Evolutionary conservation across 192 early-diverging fungal genomes (phyloP), one percentile per base, ranked within the genome.

Genomic region (Umbelopsis sp.): DNA sequence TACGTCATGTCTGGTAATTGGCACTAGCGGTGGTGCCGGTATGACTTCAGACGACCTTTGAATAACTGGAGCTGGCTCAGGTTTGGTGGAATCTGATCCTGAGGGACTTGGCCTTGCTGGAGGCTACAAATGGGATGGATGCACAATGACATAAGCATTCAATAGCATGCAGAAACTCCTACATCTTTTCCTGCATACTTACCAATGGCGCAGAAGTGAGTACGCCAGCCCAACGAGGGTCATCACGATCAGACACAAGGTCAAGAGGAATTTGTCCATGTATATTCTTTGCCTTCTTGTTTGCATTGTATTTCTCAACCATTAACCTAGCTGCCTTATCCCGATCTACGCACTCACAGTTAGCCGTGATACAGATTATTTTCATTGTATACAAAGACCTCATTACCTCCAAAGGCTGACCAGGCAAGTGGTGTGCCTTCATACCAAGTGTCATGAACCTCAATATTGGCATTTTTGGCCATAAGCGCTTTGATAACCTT

Each of bases 401-500:
- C 24, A 52, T 71, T 74, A 75, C 83, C 85, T 31, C 89, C 93
- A 75, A 92, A 96, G 4, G 93, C 93, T 14, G 95, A 94, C 96
- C 96, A 98, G 0, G 91, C 93, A 17, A 98, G 80, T n/a, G 96
- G 91, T 34, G 89, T 88, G 3, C 89, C 93, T 17, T 81, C 78
- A 72, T 96, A 91, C 90, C 93, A 91, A 2, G 94, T 94, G 77
- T 98, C 96, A 12, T 89, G 77, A 0, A 93, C 70, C 71, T 96
- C 93, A 25, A 96, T 79, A 49, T 95, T 76, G 6, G 93, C 95
- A 12, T 93, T 93, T 43, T 86, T 81, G 7, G 85, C 85, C 71
- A 96, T 85, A 14, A 98, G 86, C 22, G 86, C 73, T 62, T 86
- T 80, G 9, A 91, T 77, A 16, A 94, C 80, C 45, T 91, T 88